A percentile compares a stretch with the other conserved stretches of the same genome.
These are phyloP conservation scores for Singerocomus inundabilis DNA, from an alignment of 1,284 basidiomycete genomes.

Conservation along the genomic window DNA sequence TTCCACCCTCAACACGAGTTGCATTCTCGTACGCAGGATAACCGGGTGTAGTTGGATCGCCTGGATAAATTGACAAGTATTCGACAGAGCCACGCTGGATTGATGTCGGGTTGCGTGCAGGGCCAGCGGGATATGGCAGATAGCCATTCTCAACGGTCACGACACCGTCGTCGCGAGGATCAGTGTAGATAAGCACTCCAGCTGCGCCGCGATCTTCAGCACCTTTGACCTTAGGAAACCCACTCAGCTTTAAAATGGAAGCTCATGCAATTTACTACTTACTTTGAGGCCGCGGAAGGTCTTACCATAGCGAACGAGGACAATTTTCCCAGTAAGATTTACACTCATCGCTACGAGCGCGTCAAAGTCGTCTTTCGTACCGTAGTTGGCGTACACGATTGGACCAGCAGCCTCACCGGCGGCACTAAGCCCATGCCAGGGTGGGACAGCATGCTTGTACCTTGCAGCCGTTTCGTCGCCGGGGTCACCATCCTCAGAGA, in stretches of 20 bases:
- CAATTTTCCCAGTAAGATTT: constrained; percentile 78
- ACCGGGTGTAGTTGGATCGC: constrained; percentile 86
- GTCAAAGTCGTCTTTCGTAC: constrained; percentile 76
- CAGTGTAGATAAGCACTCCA: constrained; percentile 80
- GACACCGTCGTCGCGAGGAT: constrained; percentile 85
- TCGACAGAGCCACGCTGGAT: constrained; percentile 90
- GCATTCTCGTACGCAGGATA: constrained; percentile 85
- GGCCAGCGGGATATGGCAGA: constrained; percentile 78
- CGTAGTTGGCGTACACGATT: constrained; percentile 83
- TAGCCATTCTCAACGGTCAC: constrained; percentile 81
- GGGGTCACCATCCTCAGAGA: constrained; percentile 67
- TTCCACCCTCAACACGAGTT: constrained; percentile 64
- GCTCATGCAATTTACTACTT: not conserved
- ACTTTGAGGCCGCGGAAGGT: constrained; percentile 86
- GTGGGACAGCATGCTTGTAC: constrained; percentile 55
- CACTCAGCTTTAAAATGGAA: not conserved
- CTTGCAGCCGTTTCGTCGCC: constrained; percentile 61
- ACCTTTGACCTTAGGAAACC: constrained; percentile 59
- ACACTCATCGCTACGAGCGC: constrained; percentile 59
- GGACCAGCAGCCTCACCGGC: constrained; percentile 64
- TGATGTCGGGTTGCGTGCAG: constrained; percentile 81
- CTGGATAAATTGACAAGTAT: constrained; percentile 79
- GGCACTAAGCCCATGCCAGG: constrained; percentile 71
- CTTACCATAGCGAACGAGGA: constrained; percentile 80
- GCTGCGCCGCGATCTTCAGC: constrained; percentile 83